Evolutionary conservation across 495 filamentous ascomycete species (phyloP).

Genomic region (Hypoxylon fragiforme): DNA sequence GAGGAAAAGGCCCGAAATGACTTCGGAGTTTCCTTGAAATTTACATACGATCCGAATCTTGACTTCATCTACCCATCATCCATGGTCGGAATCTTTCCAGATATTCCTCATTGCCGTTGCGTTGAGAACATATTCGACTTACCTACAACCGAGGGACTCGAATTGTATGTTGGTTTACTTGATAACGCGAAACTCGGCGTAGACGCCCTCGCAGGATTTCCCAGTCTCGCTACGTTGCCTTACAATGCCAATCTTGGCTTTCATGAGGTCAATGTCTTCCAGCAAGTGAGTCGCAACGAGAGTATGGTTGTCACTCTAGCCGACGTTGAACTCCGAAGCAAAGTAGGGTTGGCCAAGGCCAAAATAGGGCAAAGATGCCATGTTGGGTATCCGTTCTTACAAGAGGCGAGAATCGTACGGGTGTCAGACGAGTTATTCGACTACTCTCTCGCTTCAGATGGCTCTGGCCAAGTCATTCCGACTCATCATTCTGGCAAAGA

Average conservation of each 20-base stretch:
- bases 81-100: slow-evolving; percentile 87
- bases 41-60: slow-evolving; percentile 76
- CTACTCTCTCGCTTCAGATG: slow-evolving; percentile 70
- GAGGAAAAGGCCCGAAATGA: slow-evolving; percentile 81
- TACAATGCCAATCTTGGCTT: slow-evolving; percentile 79
- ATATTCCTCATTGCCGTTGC: slow-evolving; percentile 83
- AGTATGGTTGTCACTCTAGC: slow-evolving; percentile 89
- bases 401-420: slow-evolving; percentile 84
- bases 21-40: slow-evolving; percentile 91
- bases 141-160: slow-evolving; percentile 86
- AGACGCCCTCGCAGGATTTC: slow-evolving; percentile 87
- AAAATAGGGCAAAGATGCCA: slow-evolving; percentile 85
- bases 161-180: slow-evolving; percentile 81
- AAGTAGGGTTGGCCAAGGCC: slow-evolving; percentile 68
- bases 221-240: slow-evolving; percentile 80
- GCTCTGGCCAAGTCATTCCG: slow-evolving; percentile 60
- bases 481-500: slow-evolving; percentile 76
- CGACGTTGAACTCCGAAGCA: slow-evolving; percentile 71
- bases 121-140: slow-evolving; percentile 95
- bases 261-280: slow-evolving; percentile 95
- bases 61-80: slow-evolving; percentile 84
- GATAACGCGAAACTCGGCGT: slow-evolving; percentile 83
- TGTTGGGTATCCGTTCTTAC: slow-evolving; percentile 94
- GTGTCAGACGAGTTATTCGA: slow-evolving; percentile 95
- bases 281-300: slow-evolving; percentile 94